Conservation (phyloP, 805 yeast species). For the Candida golubevii region DNA sequence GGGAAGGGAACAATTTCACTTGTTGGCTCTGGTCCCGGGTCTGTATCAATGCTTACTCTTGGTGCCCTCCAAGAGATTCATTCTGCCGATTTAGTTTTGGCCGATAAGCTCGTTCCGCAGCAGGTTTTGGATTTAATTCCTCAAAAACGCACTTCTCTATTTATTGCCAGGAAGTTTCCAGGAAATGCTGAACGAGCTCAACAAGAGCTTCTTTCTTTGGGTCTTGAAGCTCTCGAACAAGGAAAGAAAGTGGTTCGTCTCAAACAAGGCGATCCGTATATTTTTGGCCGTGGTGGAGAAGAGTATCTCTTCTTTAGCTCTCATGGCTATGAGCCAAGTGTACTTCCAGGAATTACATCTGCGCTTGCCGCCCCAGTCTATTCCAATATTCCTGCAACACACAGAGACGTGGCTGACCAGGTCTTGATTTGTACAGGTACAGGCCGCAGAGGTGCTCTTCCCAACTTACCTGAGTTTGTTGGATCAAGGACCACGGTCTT, state of each 20-base stretch:
- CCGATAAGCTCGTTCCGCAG: slow-evolving; percentile 91
- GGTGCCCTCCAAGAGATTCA: slow-evolving; percentile 82
- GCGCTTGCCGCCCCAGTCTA: slow-evolving; percentile 84
- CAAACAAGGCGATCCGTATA: slow-evolving; percentile 96
- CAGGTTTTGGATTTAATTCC: slow-evolving; percentile 84
- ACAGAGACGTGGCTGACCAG: slow-evolving; percentile 88
- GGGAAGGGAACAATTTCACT: slow-evolving; percentile 59
- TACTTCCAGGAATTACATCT: slow-evolving; percentile 85
- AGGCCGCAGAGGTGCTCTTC: slow-evolving; percentile 81
- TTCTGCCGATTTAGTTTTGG: slow-evolving; percentile 77
- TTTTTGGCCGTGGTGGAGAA: slow-evolving; percentile 96
- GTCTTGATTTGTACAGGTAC: slow-evolving; percentile 92
- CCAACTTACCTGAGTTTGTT: slow-evolving; percentile 71
- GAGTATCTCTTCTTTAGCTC: slow-evolving; percentile 66
- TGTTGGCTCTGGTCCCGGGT: slow-evolving; percentile 96
- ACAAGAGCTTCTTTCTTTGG: slow-evolving; percentile 70
- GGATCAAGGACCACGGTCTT: slow-evolving; percentile 76
- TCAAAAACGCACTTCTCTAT: slow-evolving; percentile 55
- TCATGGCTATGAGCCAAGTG: slow-evolving; percentile 68
- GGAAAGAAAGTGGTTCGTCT: slow-evolving; percentile 83
- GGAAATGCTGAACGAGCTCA: slow-evolving; percentile 96
- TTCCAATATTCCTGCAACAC: slow-evolving; percentile 85
- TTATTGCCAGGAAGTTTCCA: slow-evolving; percentile 91
- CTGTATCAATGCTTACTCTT: slow-evolving; percentile 71
- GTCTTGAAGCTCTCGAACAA: slow-evolving; percentile 54